Conservation (phyloP, 2,329 filamentous ascomycete genomes). For the Diaporthe australafricana region DNA sequence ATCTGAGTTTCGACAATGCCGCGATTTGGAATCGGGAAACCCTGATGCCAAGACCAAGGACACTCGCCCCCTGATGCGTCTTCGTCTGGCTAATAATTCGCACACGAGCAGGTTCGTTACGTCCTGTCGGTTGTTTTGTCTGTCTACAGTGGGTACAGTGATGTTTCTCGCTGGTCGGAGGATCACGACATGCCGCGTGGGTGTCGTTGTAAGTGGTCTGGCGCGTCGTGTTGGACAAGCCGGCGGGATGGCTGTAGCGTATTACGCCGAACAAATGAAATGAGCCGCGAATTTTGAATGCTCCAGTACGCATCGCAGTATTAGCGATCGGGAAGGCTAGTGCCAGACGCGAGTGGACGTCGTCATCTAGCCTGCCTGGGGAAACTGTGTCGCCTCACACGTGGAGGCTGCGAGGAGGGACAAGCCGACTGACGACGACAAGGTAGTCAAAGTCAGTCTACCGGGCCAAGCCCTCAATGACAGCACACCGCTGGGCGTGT, state of each 20-base stretch:
- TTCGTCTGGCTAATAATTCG: background rate
- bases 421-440: slow-evolving; percentile 1
- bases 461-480: background rate
- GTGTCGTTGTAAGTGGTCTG: background rate
- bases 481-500: background rate
- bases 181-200: slow-evolving; percentile 14
- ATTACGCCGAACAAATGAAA: slow-evolving; percentile 6
- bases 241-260: background rate
- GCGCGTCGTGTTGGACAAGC: slow-evolving; percentile 7
- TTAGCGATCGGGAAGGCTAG: slow-evolving; percentile 5
- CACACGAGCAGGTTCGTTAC: background rate
- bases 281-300: background rate
- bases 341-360: slow-evolving; percentile 18
- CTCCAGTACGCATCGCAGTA: slow-evolving; percentile 3
- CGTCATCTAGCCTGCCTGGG: slow-evolving; percentile 13
- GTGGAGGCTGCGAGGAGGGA: slow-evolving; percentile 7
- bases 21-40: slow-evolving; percentile 26
- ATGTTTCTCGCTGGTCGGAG: background rate
- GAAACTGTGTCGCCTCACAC: slow-evolving; percentile 5
- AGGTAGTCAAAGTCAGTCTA: background rate
- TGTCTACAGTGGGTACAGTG: background rate
- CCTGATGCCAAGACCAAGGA: slow-evolving; percentile 14
- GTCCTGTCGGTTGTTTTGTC: background rate
- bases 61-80: background rate
- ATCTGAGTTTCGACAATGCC: slow-evolving; percentile 23